These are phyloP conservation scores for Plasmodium fragile DNA, from an alignment of 169 alveolate genomes.

Conservation along the genomic window DNA sequence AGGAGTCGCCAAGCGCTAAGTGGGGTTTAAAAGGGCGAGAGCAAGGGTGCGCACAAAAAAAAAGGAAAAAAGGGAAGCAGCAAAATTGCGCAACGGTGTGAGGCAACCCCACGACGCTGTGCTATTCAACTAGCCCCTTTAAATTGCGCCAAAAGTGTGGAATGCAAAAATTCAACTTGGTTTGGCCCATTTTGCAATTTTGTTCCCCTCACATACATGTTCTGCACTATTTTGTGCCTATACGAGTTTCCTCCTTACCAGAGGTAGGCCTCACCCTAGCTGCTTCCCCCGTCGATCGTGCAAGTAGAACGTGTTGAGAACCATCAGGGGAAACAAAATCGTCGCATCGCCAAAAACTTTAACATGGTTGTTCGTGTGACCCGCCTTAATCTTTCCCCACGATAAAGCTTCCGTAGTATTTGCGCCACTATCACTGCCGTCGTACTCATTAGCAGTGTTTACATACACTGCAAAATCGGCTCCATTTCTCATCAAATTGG, in stretches of 20 bases:
- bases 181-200: not conserved
- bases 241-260: not conserved
- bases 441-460: slow-evolving; percentile 97
- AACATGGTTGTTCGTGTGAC: slow-evolving; percentile 93
- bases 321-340: slow-evolving; percentile 95
- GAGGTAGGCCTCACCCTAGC: not conserved
- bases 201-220: not conserved
- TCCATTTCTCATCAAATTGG: slow-evolving; percentile 99
- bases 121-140: not conserved
- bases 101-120: not conserved
- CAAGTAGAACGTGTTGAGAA: slow-evolving; percentile 94
- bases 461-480: slow-evolving; percentile 99
- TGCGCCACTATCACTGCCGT: slow-evolving; percentile 99
- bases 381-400: slow-evolving; percentile 99
- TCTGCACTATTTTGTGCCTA: not conserved
- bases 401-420: slow-evolving; percentile 99
- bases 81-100: not conserved
- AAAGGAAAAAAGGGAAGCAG: not conserved
- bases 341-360: slow-evolving; percentile 98
- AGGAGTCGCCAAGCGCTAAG: not conserved
- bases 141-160: not conserved
- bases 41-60: not conserved
- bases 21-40: not conserved
- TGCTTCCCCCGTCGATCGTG: slow-evolving; percentile 49
- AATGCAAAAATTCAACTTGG: not conserved